Base-by-base conservation (phyloP, 2,329 filamentous ascomycete species). In the Diaporthe batatas region DNA sequence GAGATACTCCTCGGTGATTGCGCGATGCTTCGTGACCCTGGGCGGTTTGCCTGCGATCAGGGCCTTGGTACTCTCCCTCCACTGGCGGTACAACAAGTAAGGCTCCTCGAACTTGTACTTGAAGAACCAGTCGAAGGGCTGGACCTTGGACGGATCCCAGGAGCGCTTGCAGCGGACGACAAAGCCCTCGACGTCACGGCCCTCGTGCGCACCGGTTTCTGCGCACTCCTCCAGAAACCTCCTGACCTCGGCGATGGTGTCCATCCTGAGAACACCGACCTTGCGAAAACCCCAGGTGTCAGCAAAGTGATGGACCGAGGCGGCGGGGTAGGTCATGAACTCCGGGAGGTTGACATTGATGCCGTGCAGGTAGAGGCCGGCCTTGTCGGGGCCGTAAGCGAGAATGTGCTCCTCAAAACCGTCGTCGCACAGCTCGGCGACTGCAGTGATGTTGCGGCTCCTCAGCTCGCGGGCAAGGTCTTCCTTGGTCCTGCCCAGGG, bases 61-160 rank as follows among this genome's bases (percentile, higher is more conserved):
- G 6, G 94, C 89, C 82, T 98, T 98, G 54, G 96, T 99, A 80
- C 94, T 97, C 84, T 99, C 96, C 75, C 96, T 92, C 96, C 96
- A 99, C 84, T 99, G 96, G 32, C 96, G 91, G 83, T 98, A 99
- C 94, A 99, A 97, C 74, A 99, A 86, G 80, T 99, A 99, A 0
- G 96, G 96, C 84, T 99, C 96, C 80, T 99, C 96, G 74, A 99
- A 99, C 84, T 99, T 99, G 89, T 95, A 99, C 83, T 99, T 99
- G 91, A 99, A 99, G 83, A 99, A 99, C 96, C 96, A 99, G 81
- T 99, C 95, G n/a, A 89, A 84, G 81, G 91, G 96, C 0, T 89
- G 88, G 2, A 81, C 82, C 18, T 81, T 80, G 1, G 82, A 84
- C 0, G 85, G 84, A 36, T 90, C 82, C n/a, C 83, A 79, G 21